A percentile compares a stretch with the other conserved stretches of the same genome.
Evolutionary conservation across 768 basidiomycete genomes (phyloP).

Genomic region (Leucosporidium scottii): DNA sequence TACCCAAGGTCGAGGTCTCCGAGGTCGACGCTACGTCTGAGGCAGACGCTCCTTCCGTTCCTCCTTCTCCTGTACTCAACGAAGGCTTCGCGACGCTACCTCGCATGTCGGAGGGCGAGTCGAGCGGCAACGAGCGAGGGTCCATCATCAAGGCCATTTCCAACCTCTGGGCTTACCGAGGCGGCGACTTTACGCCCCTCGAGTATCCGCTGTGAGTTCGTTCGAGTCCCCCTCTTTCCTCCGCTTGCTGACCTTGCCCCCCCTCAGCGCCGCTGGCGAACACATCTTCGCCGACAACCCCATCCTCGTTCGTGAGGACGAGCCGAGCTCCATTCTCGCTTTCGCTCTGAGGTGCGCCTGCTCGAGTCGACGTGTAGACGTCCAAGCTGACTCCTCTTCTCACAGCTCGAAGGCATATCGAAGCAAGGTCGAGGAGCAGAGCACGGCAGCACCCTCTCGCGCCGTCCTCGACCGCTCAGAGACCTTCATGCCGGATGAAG

Average conservation of each 20-base stretch:
- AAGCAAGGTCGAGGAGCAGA: conserved; percentile 65
- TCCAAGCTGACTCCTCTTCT: background rate
- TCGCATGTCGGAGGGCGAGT: conserved; percentile 42
- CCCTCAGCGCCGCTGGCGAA: conserved; percentile 47
- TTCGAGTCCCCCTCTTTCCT: conserved; percentile 49
- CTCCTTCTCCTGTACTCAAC: conserved; percentile 26
- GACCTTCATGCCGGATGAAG: conserved; percentile 87
- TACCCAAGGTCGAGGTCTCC: background rate
- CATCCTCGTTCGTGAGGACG: conserved; percentile 91
- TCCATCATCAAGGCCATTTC: conserved; percentile 77
- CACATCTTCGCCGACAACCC: conserved; percentile 91
- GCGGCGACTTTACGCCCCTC: conserved; percentile 52
- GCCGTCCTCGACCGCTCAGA: conserved; percentile 62
- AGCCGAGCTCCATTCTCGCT: conserved; percentile 96
- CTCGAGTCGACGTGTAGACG: background rate
- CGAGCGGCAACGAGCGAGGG: conserved; percentile 55
- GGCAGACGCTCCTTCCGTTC: conserved; percentile 17
- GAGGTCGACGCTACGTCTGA: background rate
- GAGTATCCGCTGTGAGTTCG: conserved; percentile 53
- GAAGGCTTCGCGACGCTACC: conserved; percentile 20
- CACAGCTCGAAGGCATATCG: conserved; percentile 41
- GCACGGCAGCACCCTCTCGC: conserved; percentile 54
- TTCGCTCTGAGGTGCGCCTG: conserved; percentile 71
- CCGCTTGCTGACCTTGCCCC: background rate
- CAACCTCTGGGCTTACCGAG: conserved; percentile 63